Percentiles rank a stretch among this genome's conserved stretches.
Conservation (phyloP, 306 rosid genomes). For the Rosa rugosa region DNA sequence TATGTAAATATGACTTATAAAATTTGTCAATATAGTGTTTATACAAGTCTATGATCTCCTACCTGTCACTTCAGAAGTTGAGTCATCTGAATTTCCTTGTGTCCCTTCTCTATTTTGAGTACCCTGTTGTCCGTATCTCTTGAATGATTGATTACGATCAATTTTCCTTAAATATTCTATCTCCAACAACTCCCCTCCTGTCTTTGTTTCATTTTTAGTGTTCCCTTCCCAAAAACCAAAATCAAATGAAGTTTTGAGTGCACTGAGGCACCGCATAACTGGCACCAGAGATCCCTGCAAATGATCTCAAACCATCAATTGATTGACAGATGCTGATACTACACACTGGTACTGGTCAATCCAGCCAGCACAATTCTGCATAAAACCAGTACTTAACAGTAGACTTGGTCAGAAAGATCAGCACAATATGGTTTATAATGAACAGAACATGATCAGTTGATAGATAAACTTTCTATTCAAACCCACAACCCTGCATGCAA, state of each 20-base stretch:
- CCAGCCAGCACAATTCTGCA: slow-evolving; percentile 20
- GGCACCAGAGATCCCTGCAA: slow-evolving; percentile 86
- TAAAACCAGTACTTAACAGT: slow-evolving; percentile 17
- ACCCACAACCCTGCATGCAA: not conserved
- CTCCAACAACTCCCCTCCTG: slow-evolving; percentile 64
- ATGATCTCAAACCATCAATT: slow-evolving; percentile 36
- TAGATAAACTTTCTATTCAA: not conserved
- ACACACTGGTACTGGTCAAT: slow-evolving; percentile 20
- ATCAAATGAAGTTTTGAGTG: slow-evolving; percentile 64
- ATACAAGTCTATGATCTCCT: slow-evolving; percentile 15
- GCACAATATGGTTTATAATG: not conserved
- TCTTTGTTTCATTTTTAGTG: slow-evolving; percentile 52
- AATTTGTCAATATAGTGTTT: not conserved
- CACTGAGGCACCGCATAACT: slow-evolving; percentile 77
- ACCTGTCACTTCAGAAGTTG: slow-evolving; percentile 34
- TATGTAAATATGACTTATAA: not conserved
- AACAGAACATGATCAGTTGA: not conserved
- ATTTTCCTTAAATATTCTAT: slow-evolving; percentile 40
- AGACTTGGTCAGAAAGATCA: slow-evolving; percentile 12
- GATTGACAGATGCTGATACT: slow-evolving; percentile 24
- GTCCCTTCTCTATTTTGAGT: slow-evolving; percentile 24
- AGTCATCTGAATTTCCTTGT: slow-evolving; percentile 17
- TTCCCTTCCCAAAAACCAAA: slow-evolving; percentile 54
- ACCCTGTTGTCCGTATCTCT: slow-evolving; percentile 13
- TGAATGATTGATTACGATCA: slow-evolving; percentile 32